Evolutionary conservation across 2,329 filamentous ascomycete genomes (phyloP).

Genomic region (Colletotrichum siamense): DNA sequence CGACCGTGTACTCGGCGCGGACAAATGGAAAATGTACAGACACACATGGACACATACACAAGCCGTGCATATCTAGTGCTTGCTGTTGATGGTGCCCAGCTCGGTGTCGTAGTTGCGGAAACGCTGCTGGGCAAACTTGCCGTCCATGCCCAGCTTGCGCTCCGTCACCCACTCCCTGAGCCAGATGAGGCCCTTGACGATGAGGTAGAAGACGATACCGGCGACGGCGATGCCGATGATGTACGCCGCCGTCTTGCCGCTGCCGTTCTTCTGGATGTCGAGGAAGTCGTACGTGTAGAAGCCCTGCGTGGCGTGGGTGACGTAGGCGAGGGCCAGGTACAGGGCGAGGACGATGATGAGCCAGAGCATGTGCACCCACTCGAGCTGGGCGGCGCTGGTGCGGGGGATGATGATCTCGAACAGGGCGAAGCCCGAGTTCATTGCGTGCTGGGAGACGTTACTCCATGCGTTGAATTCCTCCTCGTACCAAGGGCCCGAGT

Average conservation of each 20-base stretch:
- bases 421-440: conserved; percentile 78
- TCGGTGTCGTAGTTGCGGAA: conserved; percentile 24
- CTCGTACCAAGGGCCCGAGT: conserved; percentile 47
- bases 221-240: conserved; percentile 63
- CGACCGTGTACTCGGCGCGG: background rate
- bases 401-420: conserved; percentile 76
- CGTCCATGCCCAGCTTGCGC: conserved; percentile 46
- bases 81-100: conserved; percentile 20
- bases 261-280: conserved; percentile 58
- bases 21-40: background rate
- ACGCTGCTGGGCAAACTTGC: conserved; percentile 42
- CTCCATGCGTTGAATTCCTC: conserved; percentile 61
- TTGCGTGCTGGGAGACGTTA: conserved; percentile 75
- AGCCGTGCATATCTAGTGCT: background rate
- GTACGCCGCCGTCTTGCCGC: conserved; percentile 67
- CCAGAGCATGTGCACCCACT: conserved; percentile 70
- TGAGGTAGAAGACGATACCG: conserved; percentile 56
- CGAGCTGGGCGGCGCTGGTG: conserved; percentile 56
- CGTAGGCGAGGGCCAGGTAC: conserved; percentile 77
- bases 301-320: conserved; percentile 71
- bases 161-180: conserved; percentile 55
- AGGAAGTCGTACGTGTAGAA: conserved; percentile 84
- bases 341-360: conserved; percentile 73
- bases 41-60: background rate
- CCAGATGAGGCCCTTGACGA: conserved; percentile 57